Percentiles rank a stretch among this genome's conserved stretches.
phyloP scores from a whole-genome alignment of 2,329 filamentous ascomycete species.

The Lachnellula hyalina region DNA sequence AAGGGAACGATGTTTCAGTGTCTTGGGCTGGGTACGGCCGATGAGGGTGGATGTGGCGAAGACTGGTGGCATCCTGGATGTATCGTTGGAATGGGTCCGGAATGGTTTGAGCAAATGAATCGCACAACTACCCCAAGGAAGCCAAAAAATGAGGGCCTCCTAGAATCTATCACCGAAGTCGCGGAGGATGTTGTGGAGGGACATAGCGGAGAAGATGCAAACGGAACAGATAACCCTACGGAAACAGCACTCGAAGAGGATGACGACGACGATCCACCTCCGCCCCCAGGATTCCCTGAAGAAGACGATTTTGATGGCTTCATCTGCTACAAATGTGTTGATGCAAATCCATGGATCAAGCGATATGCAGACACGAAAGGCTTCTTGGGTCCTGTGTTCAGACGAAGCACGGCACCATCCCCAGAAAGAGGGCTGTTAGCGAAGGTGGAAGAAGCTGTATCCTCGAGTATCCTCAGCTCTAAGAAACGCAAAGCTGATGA shows the following conservation, averaged over 20 bases:
- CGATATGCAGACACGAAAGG: constrained; percentile 73
- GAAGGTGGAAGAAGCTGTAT: constrained; percentile 20
- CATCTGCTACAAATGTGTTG: constrained; percentile 90
- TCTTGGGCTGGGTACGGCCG: constrained; percentile 71
- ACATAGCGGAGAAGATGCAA: constrained; percentile 12
- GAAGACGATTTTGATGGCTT: constrained; percentile 89
- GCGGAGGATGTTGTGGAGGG: constrained; percentile 33
- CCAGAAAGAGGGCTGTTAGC: constrained; percentile 25
- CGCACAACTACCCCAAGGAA: constrained; percentile 31
- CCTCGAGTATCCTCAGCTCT: constrained; percentile 22
- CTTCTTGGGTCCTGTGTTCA: constrained; percentile 70
- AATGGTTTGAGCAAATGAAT: constrained; percentile 58
- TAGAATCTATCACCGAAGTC: constrained; percentile 48
- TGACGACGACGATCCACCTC: constrained; percentile 58
- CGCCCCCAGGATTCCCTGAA: constrained; percentile 79
- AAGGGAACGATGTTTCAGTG: constrained; percentile 99
- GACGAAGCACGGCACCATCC: constrained; percentile 31
- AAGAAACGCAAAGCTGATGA: constrained; percentile 65
- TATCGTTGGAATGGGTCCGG: constrained; percentile 71
- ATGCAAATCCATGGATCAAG: constrained; percentile 87
- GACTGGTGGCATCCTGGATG: constrained; percentile 98
- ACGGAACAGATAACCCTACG: constrained; percentile 8
- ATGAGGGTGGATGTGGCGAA: constrained; percentile 86
- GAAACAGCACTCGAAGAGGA: constrained; percentile 38
- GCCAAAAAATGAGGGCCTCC: constrained; percentile 28